Evolutionary conservation across 305 asterid species (phyloP).

Genomic region (Solanum hybrid): DNA sequence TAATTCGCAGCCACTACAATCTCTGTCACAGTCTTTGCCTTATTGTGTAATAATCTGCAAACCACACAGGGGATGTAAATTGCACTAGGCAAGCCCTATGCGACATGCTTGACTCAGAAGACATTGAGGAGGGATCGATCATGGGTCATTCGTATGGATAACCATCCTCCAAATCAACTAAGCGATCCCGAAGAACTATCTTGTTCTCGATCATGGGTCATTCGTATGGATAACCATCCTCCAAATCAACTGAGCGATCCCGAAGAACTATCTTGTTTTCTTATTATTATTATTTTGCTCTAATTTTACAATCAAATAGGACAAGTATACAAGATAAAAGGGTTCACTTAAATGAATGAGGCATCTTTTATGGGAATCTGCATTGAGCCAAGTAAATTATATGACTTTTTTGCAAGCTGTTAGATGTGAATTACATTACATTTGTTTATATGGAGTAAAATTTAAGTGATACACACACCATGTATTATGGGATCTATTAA

Average conservation of each 20-base stretch:
- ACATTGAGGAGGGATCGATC: background rate
- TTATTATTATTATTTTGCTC: too few relatives aligned
- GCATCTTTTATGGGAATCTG: constrained; percentile 20
- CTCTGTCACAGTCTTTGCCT: too few relatives aligned
- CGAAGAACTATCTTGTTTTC: background rate
- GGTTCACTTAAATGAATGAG: background rate
- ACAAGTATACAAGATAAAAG: background rate
- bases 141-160: fast-evolving
- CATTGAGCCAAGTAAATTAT: constrained; percentile 14
- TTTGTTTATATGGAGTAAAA: constrained; percentile 2
- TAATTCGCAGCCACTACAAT: fast-evolving
- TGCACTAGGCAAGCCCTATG: background rate
- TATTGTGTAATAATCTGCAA: too few relatives aligned
- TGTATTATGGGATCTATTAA: background rate
- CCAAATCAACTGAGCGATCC: too few relatives aligned
- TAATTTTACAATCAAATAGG: background rate
- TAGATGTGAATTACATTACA: background rate
- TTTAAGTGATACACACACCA: background rate
- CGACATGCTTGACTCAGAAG: background rate
- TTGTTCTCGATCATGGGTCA: too few relatives aligned
- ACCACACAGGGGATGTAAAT: background rate
- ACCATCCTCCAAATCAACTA: background rate
- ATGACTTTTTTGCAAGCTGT: constrained; percentile 6
- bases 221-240: background rate
- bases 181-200: background rate